Conservation (phyloP, 1,139 yeast species). For the Blastobotrys ciferrii region DNA sequence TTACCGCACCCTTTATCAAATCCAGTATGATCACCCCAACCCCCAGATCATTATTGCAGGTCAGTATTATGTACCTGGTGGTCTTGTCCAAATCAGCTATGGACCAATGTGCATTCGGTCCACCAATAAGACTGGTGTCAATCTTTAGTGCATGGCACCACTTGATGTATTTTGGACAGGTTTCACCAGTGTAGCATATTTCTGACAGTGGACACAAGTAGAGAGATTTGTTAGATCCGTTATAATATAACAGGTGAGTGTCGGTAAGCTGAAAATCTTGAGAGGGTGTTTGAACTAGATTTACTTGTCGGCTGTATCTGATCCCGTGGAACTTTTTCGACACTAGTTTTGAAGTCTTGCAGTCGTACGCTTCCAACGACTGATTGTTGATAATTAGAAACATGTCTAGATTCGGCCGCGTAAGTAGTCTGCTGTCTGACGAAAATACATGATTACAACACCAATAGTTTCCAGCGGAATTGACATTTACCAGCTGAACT, state of each 20-base stretch:
- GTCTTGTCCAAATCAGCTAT: slow-evolving; percentile 7
- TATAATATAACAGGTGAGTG: slow-evolving; percentile 9
- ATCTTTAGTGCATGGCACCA: slow-evolving; percentile 9
- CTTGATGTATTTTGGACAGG: background rate
- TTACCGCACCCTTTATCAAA: slow-evolving; percentile 4
- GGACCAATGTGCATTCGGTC: slow-evolving; percentile 4
- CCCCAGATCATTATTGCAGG: slow-evolving; percentile 10
- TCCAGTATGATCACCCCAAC: slow-evolving; percentile 9
- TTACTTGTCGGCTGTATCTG: slow-evolving; percentile 1
- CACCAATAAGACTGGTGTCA: slow-evolving; percentile 8
- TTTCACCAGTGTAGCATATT: background rate
- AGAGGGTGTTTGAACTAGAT: background rate
- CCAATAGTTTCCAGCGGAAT: background rate
- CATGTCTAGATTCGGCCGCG: background rate
- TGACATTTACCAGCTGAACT: background rate
- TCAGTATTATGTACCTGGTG: slow-evolving; percentile 7
- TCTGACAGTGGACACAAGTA: slow-evolving; percentile 8
- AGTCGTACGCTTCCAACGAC: background rate
- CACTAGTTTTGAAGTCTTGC: background rate
- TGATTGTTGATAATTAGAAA: background rate
- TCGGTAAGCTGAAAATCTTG: slow-evolving; percentile 12
- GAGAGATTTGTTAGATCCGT: slow-evolving; percentile 6
- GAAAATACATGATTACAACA: background rate
- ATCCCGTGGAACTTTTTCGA: slow-evolving; percentile 5
- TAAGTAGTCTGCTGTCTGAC: slow-evolving; percentile 1